Conservation (phyloP, 306 rosid genomes). For the Chamaecrista fasciculata region DNA sequence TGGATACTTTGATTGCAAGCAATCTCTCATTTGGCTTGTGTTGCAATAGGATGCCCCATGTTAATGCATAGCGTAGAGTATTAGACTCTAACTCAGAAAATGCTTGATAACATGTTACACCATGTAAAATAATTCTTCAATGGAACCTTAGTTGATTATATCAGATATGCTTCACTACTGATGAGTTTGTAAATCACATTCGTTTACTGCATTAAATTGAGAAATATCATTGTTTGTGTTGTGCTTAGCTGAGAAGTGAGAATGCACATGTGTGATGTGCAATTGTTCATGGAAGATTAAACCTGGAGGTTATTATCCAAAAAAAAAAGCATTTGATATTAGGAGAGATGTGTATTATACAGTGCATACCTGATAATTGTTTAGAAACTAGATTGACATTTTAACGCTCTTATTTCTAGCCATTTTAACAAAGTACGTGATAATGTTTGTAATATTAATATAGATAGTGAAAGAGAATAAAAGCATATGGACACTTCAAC, state of each 20-base stretch:
- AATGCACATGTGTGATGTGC: background rate
- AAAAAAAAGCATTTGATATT: background rate
- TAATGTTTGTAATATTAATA: background rate
- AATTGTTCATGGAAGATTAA: constrained; percentile 14
- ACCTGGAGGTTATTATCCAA: too few species aligned
- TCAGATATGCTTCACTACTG: constrained; percentile 18
- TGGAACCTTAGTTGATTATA: constrained; percentile 1
- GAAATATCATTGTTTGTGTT: constrained; percentile 32
- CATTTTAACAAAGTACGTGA: background rate
- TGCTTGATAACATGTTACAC: constrained; percentile 23
- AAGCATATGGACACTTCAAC: too few species aligned
- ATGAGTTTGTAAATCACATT: constrained; percentile 25
- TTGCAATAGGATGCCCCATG: constrained; percentile 17
- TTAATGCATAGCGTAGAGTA: constrained; percentile 30
- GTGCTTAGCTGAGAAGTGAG: constrained; percentile 23
- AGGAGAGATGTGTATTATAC: background rate
- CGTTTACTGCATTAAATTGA: constrained; percentile 30
- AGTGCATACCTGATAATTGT: too few species aligned
- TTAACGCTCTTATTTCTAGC: background rate
- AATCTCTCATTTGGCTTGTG: constrained; percentile 22
- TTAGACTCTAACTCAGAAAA: constrained; percentile 19
- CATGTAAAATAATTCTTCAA: constrained; percentile 8
- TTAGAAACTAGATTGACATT: too few species aligned
- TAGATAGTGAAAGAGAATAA: background rate
- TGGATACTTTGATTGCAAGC: constrained; percentile 56